Evolutionary conservation across 345 rosid genomes (phyloP), one percentile per base, ranked within the genome.

Genomic region (Abelmoschus esculentus): DNA sequence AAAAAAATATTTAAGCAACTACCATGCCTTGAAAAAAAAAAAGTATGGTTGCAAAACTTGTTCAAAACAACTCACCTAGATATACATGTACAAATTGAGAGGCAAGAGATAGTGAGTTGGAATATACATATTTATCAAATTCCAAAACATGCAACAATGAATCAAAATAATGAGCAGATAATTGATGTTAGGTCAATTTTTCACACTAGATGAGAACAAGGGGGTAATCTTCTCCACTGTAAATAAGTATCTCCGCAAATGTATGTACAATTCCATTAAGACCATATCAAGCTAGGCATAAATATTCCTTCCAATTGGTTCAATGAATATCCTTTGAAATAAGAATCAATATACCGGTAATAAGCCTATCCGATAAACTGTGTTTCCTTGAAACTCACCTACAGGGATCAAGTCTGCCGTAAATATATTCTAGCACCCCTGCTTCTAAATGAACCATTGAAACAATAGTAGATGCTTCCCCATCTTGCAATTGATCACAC

Each of bases 361-460:
- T 53, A 70, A 58, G 29, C n/a, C 22, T n/a, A 12, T 12, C 7
- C 4, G 29, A 64, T 52, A 44, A 3, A 36, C 6, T 9, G 5
- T 57, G 5, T 5, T 74, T 47, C 62, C 63, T 40, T 12, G 34
- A 69, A 75, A 80, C 83, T 78, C 77, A 91, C 97, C 80, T 81
- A 81, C 91, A 89, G 46, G 85, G 72, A 82, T 93, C 99, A 28
- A 86, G 76, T 54, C 88, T 85, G 69, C 93, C 95, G 78, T 88
- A 91, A 58, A 77, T 69, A 50, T 91, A 77, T 63, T 89, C 91
- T 71, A 91, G 38, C 19, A 84, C 77, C 63, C 96, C 96, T 61
- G 96, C 90, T 82, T 93, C 97, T 52, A 91, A 75, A 85, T 91
- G 90, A 76, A 84, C 75, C 60, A 76, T 77, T 58, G 99, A 83